Evolutionary conservation across 2,329 filamentous ascomycete species (phyloP), one percentile per base, ranked within the genome.

Genomic region (Fusarium acutatum): DNA sequence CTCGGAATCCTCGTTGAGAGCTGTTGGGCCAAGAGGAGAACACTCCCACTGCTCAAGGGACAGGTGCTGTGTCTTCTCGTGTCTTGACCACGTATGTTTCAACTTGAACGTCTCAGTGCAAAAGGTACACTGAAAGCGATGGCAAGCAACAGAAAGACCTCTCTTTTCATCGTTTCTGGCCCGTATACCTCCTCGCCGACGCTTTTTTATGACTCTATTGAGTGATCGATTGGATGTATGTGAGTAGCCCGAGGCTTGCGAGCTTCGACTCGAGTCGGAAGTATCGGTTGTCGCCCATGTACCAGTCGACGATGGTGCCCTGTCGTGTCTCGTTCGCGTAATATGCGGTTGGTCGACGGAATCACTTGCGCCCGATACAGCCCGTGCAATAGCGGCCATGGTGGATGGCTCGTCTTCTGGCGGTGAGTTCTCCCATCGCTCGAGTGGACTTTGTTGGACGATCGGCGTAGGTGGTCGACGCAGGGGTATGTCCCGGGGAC

Each of bases 11-110:
- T 84, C 81, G 24, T 86, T 82, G 3, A 84, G 75, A 3, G 83
- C 81, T 0, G 65, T 74, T 6, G 81, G 77, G n/a, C 82, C 82
- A 0, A 58, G 20, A 5, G 83, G 84, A 2, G 81, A 80, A 49
- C 82, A 88, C 66, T 82, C 83, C 88, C 80, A 89, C 53, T 75
- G 81, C 77, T 82, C 84, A 1, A 86, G 86, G 11, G 82, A 87
- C 54, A 81, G 82, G 76, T 81, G 87, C 58, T 83, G 82, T 58
- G 84, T 82, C 46, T 83, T 84, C 63, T 89, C 88, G 67, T 89
- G 88, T 26, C 88, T 80, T 40, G 83, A 82, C 84, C 84, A 86
- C 28, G 85, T 84, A 56, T 86, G 82, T 20, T 85, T 85, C 0
- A 81, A 81, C 54, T 82, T 83, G 72, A 86, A 86, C 0, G 82